Conservation (phyloP, 305 asterid genomes). For the Ruellia speciosa region DNA sequence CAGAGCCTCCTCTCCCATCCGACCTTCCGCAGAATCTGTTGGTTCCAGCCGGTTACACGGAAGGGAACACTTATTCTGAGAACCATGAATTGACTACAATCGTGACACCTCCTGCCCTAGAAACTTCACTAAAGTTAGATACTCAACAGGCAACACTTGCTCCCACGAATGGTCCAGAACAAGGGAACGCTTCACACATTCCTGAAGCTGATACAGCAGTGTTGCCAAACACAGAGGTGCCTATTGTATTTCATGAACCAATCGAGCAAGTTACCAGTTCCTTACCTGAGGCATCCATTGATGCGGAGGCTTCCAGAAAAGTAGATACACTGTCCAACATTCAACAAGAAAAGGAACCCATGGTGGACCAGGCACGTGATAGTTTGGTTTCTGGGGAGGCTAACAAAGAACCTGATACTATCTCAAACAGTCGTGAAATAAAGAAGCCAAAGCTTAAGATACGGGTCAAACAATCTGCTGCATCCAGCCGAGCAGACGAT, state of each 20-base stretch:
- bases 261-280: slow-evolving; percentile 24
- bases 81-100: slow-evolving; percentile 22
- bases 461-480: slow-evolving; percentile 64
- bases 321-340: slow-evolving; percentile 10
- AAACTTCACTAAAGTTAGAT: slow-evolving; percentile 25
- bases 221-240: slow-evolving; percentile 21
- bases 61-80: slow-evolving; percentile 28
- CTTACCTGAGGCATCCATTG: slow-evolving; percentile 17
- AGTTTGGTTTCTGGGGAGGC: slow-evolving; percentile 24
- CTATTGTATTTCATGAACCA: slow-evolving; percentile 34
- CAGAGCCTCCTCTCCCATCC: slow-evolving; percentile 39
- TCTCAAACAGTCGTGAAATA: slow-evolving; percentile 48
- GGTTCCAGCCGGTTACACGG: slow-evolving; percentile 32
- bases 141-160: slow-evolving; percentile 27
- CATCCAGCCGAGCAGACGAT: slow-evolving; percentile 55
- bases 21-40: slow-evolving; percentile 36
- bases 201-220: slow-evolving; percentile 23
- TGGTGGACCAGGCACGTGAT: slow-evolving; percentile 25
- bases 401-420: slow-evolving; percentile 41
- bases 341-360: slow-evolving; percentile 27
- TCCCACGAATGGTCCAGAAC: slow-evolving; percentile 22
- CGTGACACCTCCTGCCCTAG: slow-evolving; percentile 21
- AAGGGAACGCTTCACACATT: slow-evolving; percentile 18
- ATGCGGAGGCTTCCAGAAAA: slow-evolving; percentile 30
- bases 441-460: slow-evolving; percentile 74